Evolutionary conservation across 129 eudicot species (phyloP).

Genomic region (Artemisia annua): DNA sequence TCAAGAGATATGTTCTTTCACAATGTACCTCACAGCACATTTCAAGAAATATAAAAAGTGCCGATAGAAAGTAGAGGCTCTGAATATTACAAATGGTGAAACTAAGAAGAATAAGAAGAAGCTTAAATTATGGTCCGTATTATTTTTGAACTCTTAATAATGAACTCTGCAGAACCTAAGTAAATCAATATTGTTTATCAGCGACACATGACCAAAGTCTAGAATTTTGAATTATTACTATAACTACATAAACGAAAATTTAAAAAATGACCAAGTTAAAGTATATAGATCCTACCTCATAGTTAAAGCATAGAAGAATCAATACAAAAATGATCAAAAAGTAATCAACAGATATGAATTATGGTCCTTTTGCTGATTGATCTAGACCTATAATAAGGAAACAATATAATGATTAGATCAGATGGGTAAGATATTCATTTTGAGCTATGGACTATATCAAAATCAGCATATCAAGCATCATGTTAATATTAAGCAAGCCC

Average conservation of each 20-base stretch:
- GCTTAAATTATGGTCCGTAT: not conserved
- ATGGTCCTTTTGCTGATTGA: slow-evolving; percentile 6
- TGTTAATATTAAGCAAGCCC: not conserved
- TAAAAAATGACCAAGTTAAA: not conserved
- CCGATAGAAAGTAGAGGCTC: too few species aligned
- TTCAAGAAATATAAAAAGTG: too few species aligned
- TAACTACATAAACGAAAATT: not conserved
- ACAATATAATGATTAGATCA: slow-evolving; percentile 9
- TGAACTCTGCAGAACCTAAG: not conserved
- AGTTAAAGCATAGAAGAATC: not conserved
- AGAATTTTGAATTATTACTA: not conserved
- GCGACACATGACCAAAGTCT: slow-evolving; percentile 3
- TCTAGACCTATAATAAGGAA: slow-evolving; percentile 13
- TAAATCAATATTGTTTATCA: not conserved
- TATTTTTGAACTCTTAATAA: not conserved
- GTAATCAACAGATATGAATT: slow-evolving; percentile 4
- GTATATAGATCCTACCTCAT: slow-evolving; percentile 12
- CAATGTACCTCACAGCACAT: too few species aligned
- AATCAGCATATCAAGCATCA: not conserved
- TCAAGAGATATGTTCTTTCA: too few species aligned
- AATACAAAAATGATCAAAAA: slow-evolving; percentile 6
- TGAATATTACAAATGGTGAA: too few species aligned
- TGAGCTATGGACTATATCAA: slow-evolving; percentile 6
- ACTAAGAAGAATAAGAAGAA: too few species aligned
- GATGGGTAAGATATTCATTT: not conserved